Evolutionary conservation across 1,284 basidiomycete species (phyloP), one percentile per base, ranked within the genome.

Genomic region (Coniferiporia weirii): DNA sequence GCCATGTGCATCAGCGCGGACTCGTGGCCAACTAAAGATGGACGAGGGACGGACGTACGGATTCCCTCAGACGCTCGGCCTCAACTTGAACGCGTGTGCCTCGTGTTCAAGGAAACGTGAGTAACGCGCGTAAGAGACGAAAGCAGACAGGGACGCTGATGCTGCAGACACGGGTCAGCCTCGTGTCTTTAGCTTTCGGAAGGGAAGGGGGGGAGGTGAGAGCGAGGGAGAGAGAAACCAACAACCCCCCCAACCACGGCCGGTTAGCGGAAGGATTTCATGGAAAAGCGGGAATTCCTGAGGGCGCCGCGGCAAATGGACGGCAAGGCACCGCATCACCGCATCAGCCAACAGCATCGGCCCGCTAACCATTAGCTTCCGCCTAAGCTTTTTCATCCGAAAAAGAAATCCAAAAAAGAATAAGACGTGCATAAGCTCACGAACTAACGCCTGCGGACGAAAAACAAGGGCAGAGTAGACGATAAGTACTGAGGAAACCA

Each of bases 21-120:
- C 27, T 27, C 27, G 27, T 40, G 38, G 38, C 12, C 15, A 40
- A 40, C 19, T 46, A 46, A 46, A 46, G 19, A 6, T 46, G 44
- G 19, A 20, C 3, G 19, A n/a, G 44, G 17, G 44, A n/a, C 8
- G 17, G 19, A 46, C 44, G 44, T 17, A 46, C 44, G 44, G n/a
- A n/a, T 17, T 46, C 15, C 17, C 15, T 3, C 44, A 20, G 19
- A n/a, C 12, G n/a, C 12, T 20, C 32, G 34, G 45, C 19, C 27
- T 12, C 54, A 55, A 56, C n/a, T n/a, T n/a, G n/a, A n/a, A n/a
- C 54, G 54, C 54, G 45, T 36, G 45, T 48, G 54, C 54, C 54
- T 56, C 54, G 54, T 56, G 54, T 55, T n/a, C n/a, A 6, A 27
- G 32, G 15, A 20, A 12, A 46, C 38, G 38, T 40, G 38, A 40